These are phyloP conservation scores for Heterobasidion parviporum DNA, from an alignment of 1,284 basidiomycete species.

Conservation along the genomic window DNA sequence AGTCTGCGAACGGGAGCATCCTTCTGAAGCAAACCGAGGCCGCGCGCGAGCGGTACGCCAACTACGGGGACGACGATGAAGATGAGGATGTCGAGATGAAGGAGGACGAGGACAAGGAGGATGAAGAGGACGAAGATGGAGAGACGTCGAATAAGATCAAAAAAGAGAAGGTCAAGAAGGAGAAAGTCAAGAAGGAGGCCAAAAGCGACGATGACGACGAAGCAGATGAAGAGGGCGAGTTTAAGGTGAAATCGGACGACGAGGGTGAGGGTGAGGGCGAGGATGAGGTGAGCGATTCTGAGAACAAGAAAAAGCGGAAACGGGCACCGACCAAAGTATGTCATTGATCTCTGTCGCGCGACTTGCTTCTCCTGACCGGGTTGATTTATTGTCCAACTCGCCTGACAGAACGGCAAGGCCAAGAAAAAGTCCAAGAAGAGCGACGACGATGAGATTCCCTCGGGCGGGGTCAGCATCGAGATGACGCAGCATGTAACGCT, in stretches of 20 bases:
- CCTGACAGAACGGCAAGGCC: conserved; percentile 33
- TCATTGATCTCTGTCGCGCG: conserved; percentile 1
- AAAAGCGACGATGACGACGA: conserved; percentile 30
- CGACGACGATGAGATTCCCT: conserved; percentile 35
- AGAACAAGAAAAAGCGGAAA: conserved; percentile 51
- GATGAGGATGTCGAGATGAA: conserved; percentile 23
- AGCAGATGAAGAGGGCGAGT: conserved; percentile 31
- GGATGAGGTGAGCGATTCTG: conserved; percentile 41
- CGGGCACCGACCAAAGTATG: conserved; percentile 49
- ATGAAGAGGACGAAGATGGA: conserved; percentile 31
- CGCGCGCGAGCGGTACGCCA: conserved; percentile 33
- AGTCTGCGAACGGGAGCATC: conserved; percentile 88
- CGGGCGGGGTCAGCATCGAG: conserved; percentile 67
- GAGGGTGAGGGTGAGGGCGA: conserved; percentile 54
- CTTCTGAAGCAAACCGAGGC: conserved; percentile 69
- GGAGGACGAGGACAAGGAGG: conserved; percentile 28
- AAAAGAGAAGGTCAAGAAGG: conserved; percentile 30
- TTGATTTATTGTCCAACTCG: neutral
- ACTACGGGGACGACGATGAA: conserved; percentile 39
- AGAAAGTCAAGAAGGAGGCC: conserved; percentile 25
- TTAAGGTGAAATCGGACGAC: conserved; percentile 37
- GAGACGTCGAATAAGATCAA: conserved; percentile 32
- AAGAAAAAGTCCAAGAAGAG: conserved; percentile 46
- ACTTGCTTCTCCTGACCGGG: neutral
- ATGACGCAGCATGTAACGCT: conserved; percentile 89